These are phyloP conservation scores for Thecaphora thlaspeos DNA, from an alignment of 1,284 basidiomycete species.

Conservation along the genomic window DNA sequence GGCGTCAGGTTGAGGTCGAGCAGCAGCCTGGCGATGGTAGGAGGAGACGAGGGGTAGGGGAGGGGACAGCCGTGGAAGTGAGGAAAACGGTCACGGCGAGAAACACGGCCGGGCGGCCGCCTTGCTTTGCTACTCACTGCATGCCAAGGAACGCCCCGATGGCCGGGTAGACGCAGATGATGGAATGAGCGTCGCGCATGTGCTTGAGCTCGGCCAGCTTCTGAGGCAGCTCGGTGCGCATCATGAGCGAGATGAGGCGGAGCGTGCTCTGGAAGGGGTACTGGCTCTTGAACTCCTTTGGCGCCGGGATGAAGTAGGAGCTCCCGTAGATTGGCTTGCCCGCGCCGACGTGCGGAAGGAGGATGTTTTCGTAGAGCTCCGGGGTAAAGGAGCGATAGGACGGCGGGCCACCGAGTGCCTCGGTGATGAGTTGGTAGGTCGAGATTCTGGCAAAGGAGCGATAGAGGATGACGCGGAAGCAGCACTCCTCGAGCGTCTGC, in stretches of 20 bases:
- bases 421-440: constrained; percentile 66
- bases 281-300: constrained; percentile 60
- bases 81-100: too few relatives aligned
- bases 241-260: constrained; percentile 64
- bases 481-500: constrained; percentile 63
- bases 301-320: constrained; percentile 68
- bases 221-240: constrained; percentile 61
- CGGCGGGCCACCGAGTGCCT: constrained; percentile 62
- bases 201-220: constrained; percentile 61
- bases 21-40: constrained; percentile 38
- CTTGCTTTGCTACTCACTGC: constrained; percentile 58
- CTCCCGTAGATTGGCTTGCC: constrained; percentile 64
- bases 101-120: too few relatives aligned
- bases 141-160: constrained; percentile 65
- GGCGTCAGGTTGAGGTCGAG: constrained; percentile 62
- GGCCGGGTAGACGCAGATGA: constrained; percentile 64
- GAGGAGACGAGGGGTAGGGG: neutral
- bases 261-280: constrained; percentile 65
- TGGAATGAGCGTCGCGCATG: constrained; percentile 65
- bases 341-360: constrained; percentile 59
- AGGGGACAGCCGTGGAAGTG: too few relatives aligned
- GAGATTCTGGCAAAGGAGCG: constrained; percentile 66
- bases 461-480: constrained; percentile 68
- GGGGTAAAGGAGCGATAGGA: constrained; percentile 64
- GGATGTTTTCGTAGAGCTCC: constrained; percentile 62